Evolutionary conservation across 805 yeast genomes (phyloP).

Genomic region (Wickerhamomyces chaumierensis): DNA sequence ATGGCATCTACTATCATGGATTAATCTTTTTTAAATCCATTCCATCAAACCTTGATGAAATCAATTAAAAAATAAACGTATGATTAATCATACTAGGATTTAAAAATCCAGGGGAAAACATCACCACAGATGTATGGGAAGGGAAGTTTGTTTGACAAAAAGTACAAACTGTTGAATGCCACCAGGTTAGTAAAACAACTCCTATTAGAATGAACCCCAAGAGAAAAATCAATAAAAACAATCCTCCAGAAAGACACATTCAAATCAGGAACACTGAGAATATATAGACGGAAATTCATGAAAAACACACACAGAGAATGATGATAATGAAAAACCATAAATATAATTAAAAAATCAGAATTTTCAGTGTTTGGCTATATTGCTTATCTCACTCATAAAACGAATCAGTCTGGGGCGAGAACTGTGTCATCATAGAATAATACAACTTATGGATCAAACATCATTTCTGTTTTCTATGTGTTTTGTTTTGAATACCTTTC

Average conservation of each 20-base stretch:
- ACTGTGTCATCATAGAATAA: not conserved
- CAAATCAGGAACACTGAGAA: not conserved
- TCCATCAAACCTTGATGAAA: not conserved
- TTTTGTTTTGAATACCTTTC: too few relatives aligned
- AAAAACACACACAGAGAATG: too few relatives aligned
- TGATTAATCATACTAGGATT: not conserved
- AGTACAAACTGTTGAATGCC: not conserved
- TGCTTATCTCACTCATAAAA: slow-evolving; percentile 1
- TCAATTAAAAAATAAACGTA: not conserved
- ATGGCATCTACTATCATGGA: too few relatives aligned
- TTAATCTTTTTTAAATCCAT: not conserved
- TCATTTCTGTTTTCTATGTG: too few relatives aligned
- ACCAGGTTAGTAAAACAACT: not conserved
- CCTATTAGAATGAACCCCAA: not conserved
- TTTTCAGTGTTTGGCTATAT: slow-evolving; percentile 1
- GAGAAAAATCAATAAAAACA: not conserved
- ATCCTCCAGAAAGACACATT: not conserved
- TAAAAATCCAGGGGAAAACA: too few relatives aligned
- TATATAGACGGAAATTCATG: too few relatives aligned
- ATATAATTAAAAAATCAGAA: not conserved
- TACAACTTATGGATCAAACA: too few relatives aligned
- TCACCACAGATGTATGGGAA: too few relatives aligned
- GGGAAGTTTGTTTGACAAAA: too few relatives aligned
- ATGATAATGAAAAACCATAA: too few relatives aligned
- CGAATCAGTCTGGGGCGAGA: slow-evolving; percentile 1